Conservation (phyloP, 2,329 filamentous ascomycete genomes). For the Paraphoma sp. region DNA sequence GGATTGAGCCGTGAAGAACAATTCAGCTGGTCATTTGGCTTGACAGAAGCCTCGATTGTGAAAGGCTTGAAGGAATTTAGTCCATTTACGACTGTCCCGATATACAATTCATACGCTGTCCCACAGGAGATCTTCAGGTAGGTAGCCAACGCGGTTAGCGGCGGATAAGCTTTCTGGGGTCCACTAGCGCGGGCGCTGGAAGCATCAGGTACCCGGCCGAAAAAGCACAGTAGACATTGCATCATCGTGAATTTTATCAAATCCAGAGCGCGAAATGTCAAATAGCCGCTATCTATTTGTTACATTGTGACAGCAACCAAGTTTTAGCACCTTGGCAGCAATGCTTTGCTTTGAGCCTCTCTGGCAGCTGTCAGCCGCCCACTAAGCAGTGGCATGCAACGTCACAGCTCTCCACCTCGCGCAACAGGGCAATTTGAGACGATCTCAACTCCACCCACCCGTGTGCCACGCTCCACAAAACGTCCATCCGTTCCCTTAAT, state of each 20-base stretch:
- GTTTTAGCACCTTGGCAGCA: conserved; percentile 3
- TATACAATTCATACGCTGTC: not conserved
- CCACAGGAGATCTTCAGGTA: not conserved
- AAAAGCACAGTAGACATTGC: conserved; percentile 9
- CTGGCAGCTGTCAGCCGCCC: conserved; percentile 28
- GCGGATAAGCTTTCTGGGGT: conserved; percentile 38
- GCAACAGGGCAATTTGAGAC: conserved; percentile 15
- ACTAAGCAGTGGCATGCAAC: conserved; percentile 29
- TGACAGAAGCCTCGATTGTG: not conserved
- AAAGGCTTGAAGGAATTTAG: too few relatives aligned
- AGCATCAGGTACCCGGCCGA: not conserved
- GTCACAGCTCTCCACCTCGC: conserved; percentile 26
- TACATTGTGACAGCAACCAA: not conserved
- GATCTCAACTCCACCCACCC: conserved; percentile 21
- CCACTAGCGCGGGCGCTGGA: conserved; percentile 19
- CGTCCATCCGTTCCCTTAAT: conserved; percentile 13
- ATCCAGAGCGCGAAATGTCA: not conserved
- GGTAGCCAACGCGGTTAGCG: conserved; percentile 23
- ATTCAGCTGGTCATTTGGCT: not conserved
- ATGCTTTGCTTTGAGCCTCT: conserved; percentile 6
- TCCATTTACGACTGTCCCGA: too few relatives aligned
- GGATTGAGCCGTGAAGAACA: not conserved
- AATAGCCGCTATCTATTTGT: not conserved
- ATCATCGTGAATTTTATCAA: not conserved
- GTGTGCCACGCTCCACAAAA: conserved; percentile 33